Conservation (phyloP, 2,329 filamentous ascomycete species). For the Hypoxylon sp. region DNA sequence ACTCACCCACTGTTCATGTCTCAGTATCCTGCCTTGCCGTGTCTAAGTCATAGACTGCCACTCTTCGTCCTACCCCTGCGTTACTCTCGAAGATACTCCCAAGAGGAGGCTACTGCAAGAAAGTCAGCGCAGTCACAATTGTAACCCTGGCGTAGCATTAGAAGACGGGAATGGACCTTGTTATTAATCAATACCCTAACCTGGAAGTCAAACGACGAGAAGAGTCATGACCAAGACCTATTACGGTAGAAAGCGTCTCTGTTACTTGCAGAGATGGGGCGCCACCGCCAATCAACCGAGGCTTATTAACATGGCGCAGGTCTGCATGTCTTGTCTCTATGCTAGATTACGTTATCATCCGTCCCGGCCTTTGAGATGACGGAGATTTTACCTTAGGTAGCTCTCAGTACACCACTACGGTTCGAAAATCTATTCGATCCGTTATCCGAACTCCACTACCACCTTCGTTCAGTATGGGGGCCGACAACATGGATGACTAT, state of each 20-base stretch:
- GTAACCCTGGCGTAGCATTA: constrained; percentile 34
- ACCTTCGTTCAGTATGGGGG: constrained; percentile 13
- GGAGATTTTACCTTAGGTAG: constrained; percentile 23
- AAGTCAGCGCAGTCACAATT: constrained; percentile 41
- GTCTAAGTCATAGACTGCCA: constrained; percentile 26
- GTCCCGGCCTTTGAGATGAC: constrained; percentile 15
- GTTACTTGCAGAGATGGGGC: constrained; percentile 34
- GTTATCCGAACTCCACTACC: constrained; percentile 24
- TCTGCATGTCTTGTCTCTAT: constrained; percentile 19
- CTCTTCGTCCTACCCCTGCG: constrained; percentile 34
- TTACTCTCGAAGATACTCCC: constrained; percentile 28
- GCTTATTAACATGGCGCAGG: constrained; percentile 9
- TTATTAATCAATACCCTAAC: constrained; percentile 38
- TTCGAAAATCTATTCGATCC: constrained; percentile 29
- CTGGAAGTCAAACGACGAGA: constrained; percentile 42
- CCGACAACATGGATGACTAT: constrained; percentile 32
- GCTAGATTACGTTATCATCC: constrained; percentile 37
- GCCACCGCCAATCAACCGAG: constrained; percentile 31
- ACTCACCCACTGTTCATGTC: constrained; percentile 19
- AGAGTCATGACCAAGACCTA: constrained; percentile 36
- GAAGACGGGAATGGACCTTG: constrained; percentile 38
- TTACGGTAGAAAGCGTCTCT: constrained; percentile 27
- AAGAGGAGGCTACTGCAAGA: constrained; percentile 36
- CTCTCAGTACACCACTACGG: constrained; percentile 21
- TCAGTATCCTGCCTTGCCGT: constrained; percentile 29